Base-by-base conservation (phyloP, 371 early-diverging fungal genomes). In the Choanephora cucurbitarum region DNA sequence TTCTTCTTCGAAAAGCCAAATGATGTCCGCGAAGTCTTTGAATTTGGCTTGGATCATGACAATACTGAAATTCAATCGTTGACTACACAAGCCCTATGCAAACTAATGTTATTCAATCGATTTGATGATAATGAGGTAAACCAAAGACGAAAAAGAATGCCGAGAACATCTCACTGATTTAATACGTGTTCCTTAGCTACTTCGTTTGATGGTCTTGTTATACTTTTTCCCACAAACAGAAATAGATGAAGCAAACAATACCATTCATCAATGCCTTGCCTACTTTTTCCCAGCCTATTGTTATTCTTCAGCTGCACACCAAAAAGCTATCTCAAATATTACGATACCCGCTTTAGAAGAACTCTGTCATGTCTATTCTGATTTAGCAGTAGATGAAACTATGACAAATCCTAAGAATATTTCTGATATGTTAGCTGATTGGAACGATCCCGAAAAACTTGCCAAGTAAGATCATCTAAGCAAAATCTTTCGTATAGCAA, bases 261-360 rank as follows among this genome's bases (percentile, higher is more conserved):
- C 81, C 24, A 70, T 91, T 43, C 80, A 90, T 2, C 95, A 93
- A 66, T 92, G 92, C 52, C 72, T 94, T 18, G 82, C 82, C 22
- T 93, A 93, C 66, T 94, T 94, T 58, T 84, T 94, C 62, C 92
- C 91, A 5, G 92, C 87, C 7, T 92, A 82, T 52, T 83, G 90
- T 60, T 86, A 87, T 56, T 88, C 91, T 18, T 74, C 85, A 1
- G 63, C 68, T 33, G 84, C 82, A 1, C 88, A 89, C 66, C 93
- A 93, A 65, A 60, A 56, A 9, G 43, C 75, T 19, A 52, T 91
- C 60, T 62, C 64, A 21, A 52, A 66, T 58, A 76, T 74, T 31
- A 55, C 75, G 2, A 58, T 74, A 14, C 45, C 71, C 8, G 70
- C 76, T 10, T 28, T 83, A 14, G 47, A 69, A 21, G 70, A 75